phyloP scores from a whole-genome alignment of 2,329 filamentous ascomycete genomes.

The Mycosphaerella arachidis region DNA sequence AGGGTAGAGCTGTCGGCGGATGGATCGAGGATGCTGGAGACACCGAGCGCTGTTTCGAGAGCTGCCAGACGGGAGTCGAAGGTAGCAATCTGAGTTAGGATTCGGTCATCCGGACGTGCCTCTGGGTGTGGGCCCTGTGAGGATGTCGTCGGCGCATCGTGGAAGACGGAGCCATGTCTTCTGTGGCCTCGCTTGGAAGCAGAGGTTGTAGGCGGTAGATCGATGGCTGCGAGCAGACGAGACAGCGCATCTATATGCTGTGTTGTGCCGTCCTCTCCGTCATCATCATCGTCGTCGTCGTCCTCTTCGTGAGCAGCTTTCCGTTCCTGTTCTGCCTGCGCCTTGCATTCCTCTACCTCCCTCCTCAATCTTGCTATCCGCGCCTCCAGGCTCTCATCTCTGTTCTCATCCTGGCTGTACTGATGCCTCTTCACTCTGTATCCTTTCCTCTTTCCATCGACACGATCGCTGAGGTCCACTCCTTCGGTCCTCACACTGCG shows the following conservation, averaged over 20 bases:
- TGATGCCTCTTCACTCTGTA: conserved; percentile 55
- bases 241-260: conserved; percentile 63
- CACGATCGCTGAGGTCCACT: conserved; percentile 85
- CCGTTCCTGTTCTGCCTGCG: conserved; percentile 41
- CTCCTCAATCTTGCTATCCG: conserved; percentile 77
- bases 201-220: conserved; percentile 29
- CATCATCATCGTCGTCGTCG: conserved; percentile 37
- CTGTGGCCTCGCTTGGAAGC: conserved; percentile 9
- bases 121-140: neutral
- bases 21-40: conserved; percentile 60
- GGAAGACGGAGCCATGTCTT: conserved; percentile 12
- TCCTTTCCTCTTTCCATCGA: conserved; percentile 75
- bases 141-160: conserved; percentile 18
- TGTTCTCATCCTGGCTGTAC: conserved; percentile 71
- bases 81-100: conserved; percentile 74
- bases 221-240: conserved; percentile 64
- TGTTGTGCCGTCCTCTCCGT: conserved; percentile 46
- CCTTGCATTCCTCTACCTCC: conserved; percentile 65
- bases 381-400: conserved; percentile 69
- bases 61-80: conserved; percentile 78
- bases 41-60: conserved; percentile 76
- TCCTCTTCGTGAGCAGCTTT: conserved; percentile 39
- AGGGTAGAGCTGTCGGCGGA: conserved; percentile 52
- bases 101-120: conserved; percentile 44
- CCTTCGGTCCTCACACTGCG: conserved; percentile 66